Evolutionary conservation across 2,329 filamentous ascomycete genomes (phyloP).

Genomic region (Fonsecaea nubica): DNA sequence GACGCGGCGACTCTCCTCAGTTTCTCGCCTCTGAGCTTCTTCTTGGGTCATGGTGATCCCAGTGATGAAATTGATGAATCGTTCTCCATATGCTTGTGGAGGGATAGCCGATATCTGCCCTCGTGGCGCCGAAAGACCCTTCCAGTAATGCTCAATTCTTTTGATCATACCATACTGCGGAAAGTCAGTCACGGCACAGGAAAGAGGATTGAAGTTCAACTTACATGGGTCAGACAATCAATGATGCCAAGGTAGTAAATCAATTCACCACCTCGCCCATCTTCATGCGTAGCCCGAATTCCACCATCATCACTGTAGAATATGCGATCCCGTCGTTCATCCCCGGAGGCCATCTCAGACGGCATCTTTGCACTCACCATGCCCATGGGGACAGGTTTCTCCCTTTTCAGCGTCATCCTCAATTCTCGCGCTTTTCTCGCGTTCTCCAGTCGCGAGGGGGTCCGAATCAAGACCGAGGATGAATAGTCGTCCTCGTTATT

Average conservation of each 20-base stretch:
- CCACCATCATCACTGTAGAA: constrained; percentile 96
- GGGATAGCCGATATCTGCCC: constrained; percentile 91
- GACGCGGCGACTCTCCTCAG: constrained; percentile 37
- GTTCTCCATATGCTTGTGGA: constrained; percentile 87
- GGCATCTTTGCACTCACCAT: constrained; percentile 85
- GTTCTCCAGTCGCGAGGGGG: constrained; percentile 91
- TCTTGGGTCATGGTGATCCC: constrained; percentile 89
- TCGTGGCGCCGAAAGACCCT: constrained; percentile 83
- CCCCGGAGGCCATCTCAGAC: constrained; percentile 73
- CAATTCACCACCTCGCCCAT: constrained; percentile 82
- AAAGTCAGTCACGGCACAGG: constrained; percentile 25
- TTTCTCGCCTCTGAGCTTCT: constrained; percentile 68
- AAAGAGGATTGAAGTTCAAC: constrained; percentile 47
- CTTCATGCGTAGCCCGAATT: constrained; percentile 89
- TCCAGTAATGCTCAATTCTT: constrained; percentile 95
- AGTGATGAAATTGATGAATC: constrained; percentile 91
- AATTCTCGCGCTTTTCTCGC: constrained; percentile 89
- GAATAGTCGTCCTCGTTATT: constrained; percentile 62
- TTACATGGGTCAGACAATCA: constrained; percentile 94
- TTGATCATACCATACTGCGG: constrained; percentile 88
- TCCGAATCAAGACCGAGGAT: constrained; percentile 74
- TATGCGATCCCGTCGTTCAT: constrained; percentile 75
- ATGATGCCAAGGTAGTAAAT: constrained; percentile 99
- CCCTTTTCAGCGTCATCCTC: constrained; percentile 87
- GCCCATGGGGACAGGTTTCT: constrained; percentile 92